These are phyloP conservation scores for Cinnamomum chago DNA, from an alignment of 164 flowering plant genomes.

Conservation along the genomic window DNA sequence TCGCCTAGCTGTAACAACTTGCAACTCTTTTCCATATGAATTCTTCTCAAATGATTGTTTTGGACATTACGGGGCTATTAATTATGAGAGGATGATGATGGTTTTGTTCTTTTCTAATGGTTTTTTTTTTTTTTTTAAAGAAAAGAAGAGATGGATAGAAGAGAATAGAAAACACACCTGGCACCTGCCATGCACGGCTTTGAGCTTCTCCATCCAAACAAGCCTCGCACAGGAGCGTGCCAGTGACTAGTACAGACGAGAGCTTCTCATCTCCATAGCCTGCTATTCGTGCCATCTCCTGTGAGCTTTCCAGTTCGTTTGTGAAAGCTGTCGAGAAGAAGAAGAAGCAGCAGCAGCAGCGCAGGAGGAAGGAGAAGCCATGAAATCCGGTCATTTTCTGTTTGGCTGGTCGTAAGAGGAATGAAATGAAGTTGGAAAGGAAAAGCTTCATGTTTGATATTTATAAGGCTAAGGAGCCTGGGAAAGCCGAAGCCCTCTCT, in stretches of 20 bases:
- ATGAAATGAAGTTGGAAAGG: neutral
- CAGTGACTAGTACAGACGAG: slow-evolving; percentile 70
- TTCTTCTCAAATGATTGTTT: no score
- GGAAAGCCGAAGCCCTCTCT: slow-evolving; percentile 21
- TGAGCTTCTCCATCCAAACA: slow-evolving; percentile 26
- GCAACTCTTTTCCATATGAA: no score
- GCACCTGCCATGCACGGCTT: slow-evolving; percentile 34
- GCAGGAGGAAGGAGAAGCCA: slow-evolving; percentile 19
- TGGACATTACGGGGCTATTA: no score
- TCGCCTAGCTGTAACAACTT: no score
- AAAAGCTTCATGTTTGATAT: slow-evolving; percentile 6
- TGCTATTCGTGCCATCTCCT: slow-evolving; percentile 45
- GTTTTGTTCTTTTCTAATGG: neutral
- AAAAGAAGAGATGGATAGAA: no score
- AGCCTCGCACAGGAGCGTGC: slow-evolving; percentile 48
- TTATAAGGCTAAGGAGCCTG: slow-evolving; percentile 13
- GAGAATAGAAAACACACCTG: slow-evolving; percentile 40
- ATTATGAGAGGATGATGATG: neutral
- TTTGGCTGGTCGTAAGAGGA: neutral
- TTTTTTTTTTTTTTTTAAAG: neutral
- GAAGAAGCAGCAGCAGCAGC: neutral
- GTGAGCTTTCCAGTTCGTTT: slow-evolving; percentile 18
- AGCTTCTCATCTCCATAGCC: slow-evolving; percentile 95
- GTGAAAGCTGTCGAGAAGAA: neutral
- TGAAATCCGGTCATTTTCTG: slow-evolving; percentile 24